Percentiles rank a stretch among this genome's conserved stretches.
Conservation (phyloP, 257 asterid genomes). For the Nicotiana benthamiana region DNA sequence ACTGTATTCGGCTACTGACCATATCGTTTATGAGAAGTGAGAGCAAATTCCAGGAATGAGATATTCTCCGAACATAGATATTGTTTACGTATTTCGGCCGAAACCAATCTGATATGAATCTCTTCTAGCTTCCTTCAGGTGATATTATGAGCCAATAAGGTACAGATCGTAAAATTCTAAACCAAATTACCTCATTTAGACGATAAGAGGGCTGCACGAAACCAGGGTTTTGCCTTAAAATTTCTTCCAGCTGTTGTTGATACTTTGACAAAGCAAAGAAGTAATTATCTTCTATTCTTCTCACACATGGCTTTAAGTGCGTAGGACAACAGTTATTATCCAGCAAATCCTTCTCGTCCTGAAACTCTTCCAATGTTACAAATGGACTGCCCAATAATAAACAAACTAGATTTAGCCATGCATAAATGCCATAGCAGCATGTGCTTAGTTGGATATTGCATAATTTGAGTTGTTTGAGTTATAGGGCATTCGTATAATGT, state of each 20-base stretch:
- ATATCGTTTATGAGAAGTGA: not conserved
- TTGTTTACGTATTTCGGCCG: not conserved
- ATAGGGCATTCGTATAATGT: not conserved
- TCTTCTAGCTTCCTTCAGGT: not conserved
- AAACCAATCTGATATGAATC: not conserved
- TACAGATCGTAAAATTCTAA: not conserved
- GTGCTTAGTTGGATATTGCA: not conserved
- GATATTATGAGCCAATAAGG: not conserved
- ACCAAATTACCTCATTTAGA: constrained; percentile 61
- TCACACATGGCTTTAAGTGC: constrained; percentile 83
- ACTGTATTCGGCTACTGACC: not conserved
- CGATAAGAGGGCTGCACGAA: constrained; percentile 93
- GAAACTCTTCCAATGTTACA: constrained; percentile 19
- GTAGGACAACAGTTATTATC: constrained; percentile 79
- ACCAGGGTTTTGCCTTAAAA: constrained; percentile 55
- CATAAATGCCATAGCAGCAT: not conserved
- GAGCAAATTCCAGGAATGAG: not conserved
- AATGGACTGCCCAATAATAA: constrained; percentile 5
- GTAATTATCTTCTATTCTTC: constrained; percentile 88
- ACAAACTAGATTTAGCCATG: constrained; percentile 8
- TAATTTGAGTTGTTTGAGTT: not conserved
- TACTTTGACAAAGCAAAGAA: constrained; percentile 95
- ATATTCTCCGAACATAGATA: not conserved
- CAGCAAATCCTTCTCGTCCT: constrained; percentile 92
- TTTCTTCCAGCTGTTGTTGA: constrained; percentile 59